Base-by-base conservation (phyloP, 306 rosid species). In the Rosa lucieae region DNA sequence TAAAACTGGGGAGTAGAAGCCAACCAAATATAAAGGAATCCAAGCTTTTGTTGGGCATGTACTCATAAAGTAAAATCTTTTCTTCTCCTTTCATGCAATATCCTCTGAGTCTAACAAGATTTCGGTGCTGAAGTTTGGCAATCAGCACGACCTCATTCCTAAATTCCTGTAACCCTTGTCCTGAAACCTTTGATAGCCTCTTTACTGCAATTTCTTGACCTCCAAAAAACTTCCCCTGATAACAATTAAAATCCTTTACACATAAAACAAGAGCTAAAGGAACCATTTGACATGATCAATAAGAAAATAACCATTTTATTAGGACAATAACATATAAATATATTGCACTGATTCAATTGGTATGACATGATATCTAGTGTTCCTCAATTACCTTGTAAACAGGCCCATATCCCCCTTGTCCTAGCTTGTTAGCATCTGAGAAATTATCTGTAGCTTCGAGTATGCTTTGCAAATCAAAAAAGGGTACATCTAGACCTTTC, bases 121-220 rank as follows among this genome's bases (percentile, higher is more conserved):
- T 92, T 23, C 93, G 84, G 79, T 92, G 92, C 58, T 90, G 97
- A 81, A 92, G 96, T 77, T 87, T 90, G 20, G 91, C 94, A 2
- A 93, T 90, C 81, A 90, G 82, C 49, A 90, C 82, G 52, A 92
- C 93, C 78, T 92, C 97, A 77, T 92, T 92, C 62, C 77, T 90
- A 73, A 92, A 89, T 81, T 92, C 92, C 65, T 87, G 89, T 29
- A 84, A 81, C 44, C 96, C 97, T 84, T 92, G 94, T 44, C 89
- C 89, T 0, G 94, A 90, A 58, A 84, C 85, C 72, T 85, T 88
- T 62, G 92, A 90, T 15, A 92, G 88, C 78, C 94, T 92, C 81
- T 92, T 90, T 9, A 89, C 84, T 7, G 92, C 95, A 44, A 92
- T 75, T 80, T 90, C 91, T 77, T 85, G 85, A 10, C 90, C 92